These are phyloP conservation scores for Trichoderma sp. DNA, from an alignment of 2,329 filamentous ascomycete genomes.

Conservation along the genomic window DNA sequence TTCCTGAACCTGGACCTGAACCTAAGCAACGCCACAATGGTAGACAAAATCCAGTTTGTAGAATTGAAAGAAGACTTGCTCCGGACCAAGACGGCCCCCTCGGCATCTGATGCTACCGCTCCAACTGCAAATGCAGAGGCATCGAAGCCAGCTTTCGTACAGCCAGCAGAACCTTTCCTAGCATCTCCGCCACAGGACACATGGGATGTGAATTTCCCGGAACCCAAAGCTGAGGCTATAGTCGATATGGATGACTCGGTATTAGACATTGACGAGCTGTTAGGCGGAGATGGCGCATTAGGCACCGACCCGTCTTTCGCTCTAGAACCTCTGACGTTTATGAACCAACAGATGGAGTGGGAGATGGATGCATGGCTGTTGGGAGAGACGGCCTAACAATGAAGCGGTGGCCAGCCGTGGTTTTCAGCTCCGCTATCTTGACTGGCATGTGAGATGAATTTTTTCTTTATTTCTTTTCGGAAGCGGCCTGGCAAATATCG, in stretches of 20 bases:
- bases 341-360: conserved; percentile 17
- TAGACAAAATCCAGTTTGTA: conserved; percentile 5
- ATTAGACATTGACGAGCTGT: background rate
- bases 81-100: background rate
- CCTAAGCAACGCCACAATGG: conserved; percentile 6
- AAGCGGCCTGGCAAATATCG: background rate
- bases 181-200: background rate
- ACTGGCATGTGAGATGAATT: background rate
- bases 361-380: conserved; percentile 16
- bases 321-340: background rate
- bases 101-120: background rate
- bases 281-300: background rate
- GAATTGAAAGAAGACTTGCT: conserved; percentile 1
- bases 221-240: background rate
- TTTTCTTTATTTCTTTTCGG: background rate
- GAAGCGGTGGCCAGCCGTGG: background rate
- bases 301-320: background rate
- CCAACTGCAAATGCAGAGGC: background rate
- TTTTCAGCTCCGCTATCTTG: background rate
- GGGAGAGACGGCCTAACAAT: background rate
- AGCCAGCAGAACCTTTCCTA: background rate
- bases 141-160: background rate
- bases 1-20: conserved; percentile 12
- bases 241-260: background rate
- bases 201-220: background rate